Base-by-base conservation (phyloP, 352 stramenopile species). In the Phytophthora quininea region DNA sequence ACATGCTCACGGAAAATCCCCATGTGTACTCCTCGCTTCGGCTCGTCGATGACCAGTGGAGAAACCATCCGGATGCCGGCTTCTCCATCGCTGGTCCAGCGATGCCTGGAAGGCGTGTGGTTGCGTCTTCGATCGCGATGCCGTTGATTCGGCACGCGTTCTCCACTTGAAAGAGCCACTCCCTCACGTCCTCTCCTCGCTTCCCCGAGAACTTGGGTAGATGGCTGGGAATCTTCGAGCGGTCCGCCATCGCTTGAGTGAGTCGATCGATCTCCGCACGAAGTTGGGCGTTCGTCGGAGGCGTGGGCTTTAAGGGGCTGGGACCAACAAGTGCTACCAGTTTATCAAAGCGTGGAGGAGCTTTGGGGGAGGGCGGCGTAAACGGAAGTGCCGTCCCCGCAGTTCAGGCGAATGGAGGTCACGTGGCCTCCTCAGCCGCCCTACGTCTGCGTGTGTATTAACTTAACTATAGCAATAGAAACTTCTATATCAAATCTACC, bases 71-170 rank as follows among this genome's bases (percentile, higher is more conserved):
- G 3, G 15, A 47, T 14, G 40, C 40, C 40, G 15, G 15, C 40
- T 47, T 47, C 40, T 47, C 40, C 9, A 47, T 47, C 9, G 40
- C 40, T 14, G 40, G 19, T 27, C 54, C 40, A 40, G 54, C 54
- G 54, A 53, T 61, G 9, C 42, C 42, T 37, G 54, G 31, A 8
- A 43, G 42, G 4, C 43, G 14, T 19, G 31, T 27, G 43, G 15
- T 62, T 33, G 54, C 8, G 15, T 51, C 54, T 45, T 61, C 43
- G 24, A 62, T 29, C 14, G 15, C 0, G 42, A 62, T 54, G 3
- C 32, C 19, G n/a, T 62, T 62, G 42, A 54, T 62, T 10, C 31
- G 54, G 8, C 40, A 60, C 4, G 55, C 45, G 45, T 55, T 55
- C 32, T 46, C 43, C 19, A 55, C 35, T 40, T n/a, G 40, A 14